phyloP scores from a whole-genome alignment of 1,284 basidiomycete genomes.

The Moniliella sp. region DNA sequence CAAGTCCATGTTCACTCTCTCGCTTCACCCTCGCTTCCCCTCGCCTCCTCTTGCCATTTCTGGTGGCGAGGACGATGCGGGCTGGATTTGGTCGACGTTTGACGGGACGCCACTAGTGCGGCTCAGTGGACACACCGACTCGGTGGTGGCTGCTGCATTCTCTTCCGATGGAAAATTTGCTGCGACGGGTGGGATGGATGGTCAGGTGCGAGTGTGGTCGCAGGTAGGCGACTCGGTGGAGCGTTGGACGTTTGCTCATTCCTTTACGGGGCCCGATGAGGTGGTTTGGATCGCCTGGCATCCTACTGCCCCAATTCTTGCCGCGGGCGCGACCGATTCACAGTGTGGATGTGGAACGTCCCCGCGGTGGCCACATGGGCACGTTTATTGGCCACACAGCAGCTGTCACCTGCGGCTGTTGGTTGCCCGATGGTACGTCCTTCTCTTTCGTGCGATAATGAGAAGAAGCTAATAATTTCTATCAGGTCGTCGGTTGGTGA shows the following conservation, averaged over 20 bases:
- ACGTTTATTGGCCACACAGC: conserved; percentile 78
- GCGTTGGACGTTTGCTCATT: too few species aligned
- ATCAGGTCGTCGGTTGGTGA: too few species aligned
- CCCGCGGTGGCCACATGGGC: conserved; percentile 84
- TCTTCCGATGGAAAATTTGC: conserved; percentile 71
- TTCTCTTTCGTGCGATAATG: too few species aligned
- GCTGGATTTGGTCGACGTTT: conserved; percentile 76
- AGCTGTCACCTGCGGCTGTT: conserved; percentile 64
- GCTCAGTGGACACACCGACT: conserved; percentile 76
- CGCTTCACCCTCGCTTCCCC: conserved; percentile 52
- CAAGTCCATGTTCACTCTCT: conserved; percentile 62
- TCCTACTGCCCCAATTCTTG: conserved; percentile 66
- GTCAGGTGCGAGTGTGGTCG: conserved; percentile 71
- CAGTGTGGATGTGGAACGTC: conserved; percentile 94
- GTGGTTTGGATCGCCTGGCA: conserved; percentile 90
- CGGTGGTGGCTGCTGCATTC: conserved; percentile 60
- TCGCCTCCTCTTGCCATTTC: conserved; percentile 63
- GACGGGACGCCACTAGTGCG: conserved; percentile 59
- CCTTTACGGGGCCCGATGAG: conserved; percentile 82
- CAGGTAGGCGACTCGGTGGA: conserved; percentile 36
- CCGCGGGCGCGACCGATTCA: conserved; percentile 83
- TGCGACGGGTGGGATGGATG: conserved; percentile 92
- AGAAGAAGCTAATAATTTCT: too few species aligned
- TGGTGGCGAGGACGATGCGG: conserved; percentile 84
- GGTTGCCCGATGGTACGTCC: conserved; percentile 58